Base-by-base conservation (phyloP, 768 basidiomycete genomes). In the Suillus plorans region DNA sequence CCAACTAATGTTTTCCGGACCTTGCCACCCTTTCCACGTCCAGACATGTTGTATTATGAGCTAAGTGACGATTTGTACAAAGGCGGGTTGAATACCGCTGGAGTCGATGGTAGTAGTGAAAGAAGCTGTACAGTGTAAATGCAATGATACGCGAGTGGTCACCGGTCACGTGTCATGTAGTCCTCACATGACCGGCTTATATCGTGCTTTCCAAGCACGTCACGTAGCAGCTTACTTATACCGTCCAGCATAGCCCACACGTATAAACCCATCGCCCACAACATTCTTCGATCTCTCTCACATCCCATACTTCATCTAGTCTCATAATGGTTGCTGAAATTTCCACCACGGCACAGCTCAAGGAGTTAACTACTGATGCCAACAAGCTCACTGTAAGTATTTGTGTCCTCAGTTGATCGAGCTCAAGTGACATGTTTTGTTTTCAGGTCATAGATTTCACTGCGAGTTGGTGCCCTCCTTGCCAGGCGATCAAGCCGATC, bases 401-500 rank as follows among this genome's bases (percentile, higher is more conserved):
- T 25, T 25, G 22, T 58, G 16, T 22, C 16, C 9, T 41, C 22
- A 28, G n/a, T 41, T 12, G n/a, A 16, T 25, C 20, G 31, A 34
- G 9, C 16, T 10, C 22, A 25, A 58, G 57, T 25, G 16, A 41
- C 37, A 28, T 18, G 1, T 25, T 39, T 39, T 25, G 5, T 4
- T 58, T 25, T 22, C 37, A 58, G 57, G 22, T 58, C 13, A 58
- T 58, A 25, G 57, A 58, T 28, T 58, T 58, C 25, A 58, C 57
- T 25, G 57, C 57, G 18, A 25, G 37, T 25, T 58, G 92, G 93
- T 94, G 92, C 82, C 88, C 90, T 2, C 93, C 93, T 42, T 95
- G 92, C 73, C 91, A 92, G 75, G 82, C 82, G 49, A 95, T 95
- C 67, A 92, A 92, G 4, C 93, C 94, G 2, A 77, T 81, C 0